A percentile compares a stretch with the other conserved stretches of the same genome.
Conservation (phyloP, 352 stramenopile genomes). For the Pythium guiyangense region DNA sequence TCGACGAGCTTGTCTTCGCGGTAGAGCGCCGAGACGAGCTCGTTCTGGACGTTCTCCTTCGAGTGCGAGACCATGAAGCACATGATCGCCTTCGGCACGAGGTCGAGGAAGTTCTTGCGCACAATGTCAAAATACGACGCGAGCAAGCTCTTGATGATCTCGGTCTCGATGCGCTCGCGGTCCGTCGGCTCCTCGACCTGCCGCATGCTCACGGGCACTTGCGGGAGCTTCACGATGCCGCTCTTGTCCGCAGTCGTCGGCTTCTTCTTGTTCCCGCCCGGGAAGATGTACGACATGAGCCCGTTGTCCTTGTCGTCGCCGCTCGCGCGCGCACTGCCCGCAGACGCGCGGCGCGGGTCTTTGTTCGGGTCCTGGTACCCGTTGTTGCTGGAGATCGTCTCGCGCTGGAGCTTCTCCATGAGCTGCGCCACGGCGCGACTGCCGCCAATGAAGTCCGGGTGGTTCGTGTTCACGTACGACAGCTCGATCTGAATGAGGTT, state of each 20-base stretch:
- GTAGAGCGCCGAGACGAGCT: slow-evolving; percentile 96
- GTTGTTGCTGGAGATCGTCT: slow-evolving; percentile 49
- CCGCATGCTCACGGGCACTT: slow-evolving; percentile 95
- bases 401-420: slow-evolving; percentile 93
- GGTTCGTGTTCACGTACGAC: slow-evolving; percentile 99
- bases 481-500: slow-evolving; percentile 99
- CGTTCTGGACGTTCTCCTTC: slow-evolving; percentile 97
- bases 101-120: slow-evolving; percentile 98
- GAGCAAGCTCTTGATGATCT: slow-evolving; percentile 98
- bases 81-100: slow-evolving; percentile 99
- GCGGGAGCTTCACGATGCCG: slow-evolving; percentile 91
- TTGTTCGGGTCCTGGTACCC: slow-evolving; percentile 37
- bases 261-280: slow-evolving; percentile 40
- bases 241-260: slow-evolving; percentile 26
- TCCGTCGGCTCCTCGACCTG: slow-evolving; percentile 95
- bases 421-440: slow-evolving; percentile 92
- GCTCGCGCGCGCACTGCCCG: background rate
- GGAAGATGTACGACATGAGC: slow-evolving; percentile 75
- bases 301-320: slow-evolving; percentile 69
- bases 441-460: slow-evolving; percentile 99
- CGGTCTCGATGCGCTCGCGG: slow-evolving; percentile 94
- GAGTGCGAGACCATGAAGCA: slow-evolving; percentile 95
- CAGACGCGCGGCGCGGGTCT: slow-evolving; percentile 39
- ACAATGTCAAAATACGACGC: slow-evolving; percentile 99
- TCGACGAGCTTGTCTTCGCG: slow-evolving; percentile 94